Percentiles rank a stretch among this genome's conserved stretches.
These are phyloP conservation scores for Fusarium albosuccineum DNA, from an alignment of 2,329 filamentous ascomycete genomes.

Conservation along the genomic window DNA sequence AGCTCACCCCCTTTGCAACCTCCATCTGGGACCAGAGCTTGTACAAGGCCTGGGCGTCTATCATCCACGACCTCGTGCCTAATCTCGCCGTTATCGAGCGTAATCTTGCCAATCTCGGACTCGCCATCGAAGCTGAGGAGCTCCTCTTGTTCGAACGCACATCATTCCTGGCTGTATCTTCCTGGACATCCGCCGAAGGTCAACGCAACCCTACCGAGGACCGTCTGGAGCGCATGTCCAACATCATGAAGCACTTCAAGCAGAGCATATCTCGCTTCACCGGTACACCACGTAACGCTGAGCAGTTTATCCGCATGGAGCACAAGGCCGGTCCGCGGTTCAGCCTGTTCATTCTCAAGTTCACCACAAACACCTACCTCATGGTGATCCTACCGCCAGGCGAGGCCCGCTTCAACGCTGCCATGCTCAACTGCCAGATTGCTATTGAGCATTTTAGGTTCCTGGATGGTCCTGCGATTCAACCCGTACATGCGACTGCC, in stretches of 20 bases:
- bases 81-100: constrained; percentile 90
- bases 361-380: constrained; percentile 98
- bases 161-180: constrained; percentile 96
- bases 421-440: constrained; percentile 89
- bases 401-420: constrained; percentile 91
- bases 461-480: constrained; percentile 63
- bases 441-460: constrained; percentile 85
- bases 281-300: constrained; percentile 82
- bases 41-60: constrained; percentile 98
- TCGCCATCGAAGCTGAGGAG: constrained; percentile 92
- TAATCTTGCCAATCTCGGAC: constrained; percentile 84
- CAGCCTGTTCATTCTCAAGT: constrained; percentile 93
- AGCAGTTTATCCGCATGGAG: constrained; percentile 85
- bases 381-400: constrained; percentile 92
- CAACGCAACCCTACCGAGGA: constrained; percentile 88
- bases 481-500: constrained; percentile 22
- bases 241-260: constrained; percentile 99
- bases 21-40: constrained; percentile 99
- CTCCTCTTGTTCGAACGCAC: constrained; percentile 95
- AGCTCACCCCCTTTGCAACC: constrained; percentile 90
- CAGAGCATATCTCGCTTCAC: constrained; percentile 83
- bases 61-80: constrained; percentile 97
- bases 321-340: constrained; percentile 83
- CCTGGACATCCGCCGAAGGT: constrained; percentile 83
- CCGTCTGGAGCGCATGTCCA: constrained; percentile 92